These are phyloP conservation scores for Pulveroboletus sp. DNA, from an alignment of 768 basidiomycete species.

Conservation along the genomic window DNA sequence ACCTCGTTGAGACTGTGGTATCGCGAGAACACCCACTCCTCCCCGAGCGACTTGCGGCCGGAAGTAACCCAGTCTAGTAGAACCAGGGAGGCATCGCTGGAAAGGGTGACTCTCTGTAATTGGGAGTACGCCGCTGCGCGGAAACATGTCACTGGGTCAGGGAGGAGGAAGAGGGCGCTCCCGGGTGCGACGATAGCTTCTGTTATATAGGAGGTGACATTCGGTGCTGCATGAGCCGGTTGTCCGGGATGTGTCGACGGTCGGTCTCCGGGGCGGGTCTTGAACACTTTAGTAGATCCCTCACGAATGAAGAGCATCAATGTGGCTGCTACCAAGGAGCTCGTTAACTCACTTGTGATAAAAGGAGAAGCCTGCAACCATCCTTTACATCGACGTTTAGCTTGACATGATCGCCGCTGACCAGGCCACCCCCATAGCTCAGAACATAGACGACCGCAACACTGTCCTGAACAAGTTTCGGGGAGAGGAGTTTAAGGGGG, in stretches of 20 bases:
- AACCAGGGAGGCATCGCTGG: slow-evolving; percentile 54
- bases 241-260: slow-evolving; percentile 38
- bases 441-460: slow-evolving; percentile 74
- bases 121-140: slow-evolving; percentile 78
- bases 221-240: slow-evolving; percentile 3
- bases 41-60: slow-evolving; percentile 75
- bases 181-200: slow-evolving; percentile 48
- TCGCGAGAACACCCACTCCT: slow-evolving; percentile 84
- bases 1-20: slow-evolving; percentile 88
- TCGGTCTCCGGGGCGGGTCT: slow-evolving; percentile 59
- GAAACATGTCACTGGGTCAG: slow-evolving; percentile 93
- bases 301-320: slow-evolving; percentile 25
- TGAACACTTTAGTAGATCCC: slow-evolving; percentile 97
- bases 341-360: slow-evolving; percentile 71
- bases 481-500: slow-evolving; percentile 84
- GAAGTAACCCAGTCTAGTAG: slow-evolving; percentile 91
- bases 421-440: slow-evolving; percentile 88
- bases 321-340: neutral
- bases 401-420: slow-evolving; percentile 74
- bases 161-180: slow-evolving; percentile 72
- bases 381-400: slow-evolving; percentile 57
- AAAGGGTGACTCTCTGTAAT: slow-evolving; percentile 71
- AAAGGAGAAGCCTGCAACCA: slow-evolving; percentile 57
- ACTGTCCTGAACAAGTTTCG: slow-evolving; percentile 43
- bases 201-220: slow-evolving; percentile 58